Percentiles rank a stretch among this genome's conserved stretches.
phyloP scores from a whole-genome alignment of 2,329 filamentous ascomycete genomes.

The Dactylellina haptotyla region DNA sequence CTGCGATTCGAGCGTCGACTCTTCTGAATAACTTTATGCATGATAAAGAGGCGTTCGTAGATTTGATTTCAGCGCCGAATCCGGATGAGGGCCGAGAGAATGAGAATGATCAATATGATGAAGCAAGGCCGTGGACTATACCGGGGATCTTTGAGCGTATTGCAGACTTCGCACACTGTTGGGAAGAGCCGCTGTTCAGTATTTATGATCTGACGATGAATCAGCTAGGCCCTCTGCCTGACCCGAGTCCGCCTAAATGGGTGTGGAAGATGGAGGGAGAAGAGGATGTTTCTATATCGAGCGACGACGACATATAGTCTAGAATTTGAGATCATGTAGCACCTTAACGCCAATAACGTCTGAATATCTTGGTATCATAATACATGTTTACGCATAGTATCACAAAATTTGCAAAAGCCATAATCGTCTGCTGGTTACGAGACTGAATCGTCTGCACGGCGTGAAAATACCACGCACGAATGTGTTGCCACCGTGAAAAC shows the following conservation, averaged over 20 bases:
- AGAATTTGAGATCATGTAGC: too few relatives aligned
- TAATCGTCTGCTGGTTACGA: too few relatives aligned
- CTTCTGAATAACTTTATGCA: background rate
- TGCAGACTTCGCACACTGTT: constrained; percentile 3
- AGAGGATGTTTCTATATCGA: background rate
- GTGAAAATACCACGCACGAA: constrained; percentile 1
- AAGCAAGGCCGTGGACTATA: constrained; percentile 1
- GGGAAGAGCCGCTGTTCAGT: constrained; percentile 8
- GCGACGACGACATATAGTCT: background rate
- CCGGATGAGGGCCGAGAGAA: background rate
- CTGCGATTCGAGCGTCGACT: background rate
- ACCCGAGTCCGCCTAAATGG: background rate
- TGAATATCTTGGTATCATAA: too few relatives aligned
- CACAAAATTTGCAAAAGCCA: too few relatives aligned
- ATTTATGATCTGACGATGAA: constrained; percentile 8
- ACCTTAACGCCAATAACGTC: too few relatives aligned
- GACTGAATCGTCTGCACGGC: too few relatives aligned
- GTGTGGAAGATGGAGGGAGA: background rate
- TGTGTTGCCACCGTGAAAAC: constrained; percentile 2
- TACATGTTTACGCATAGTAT: too few relatives aligned
- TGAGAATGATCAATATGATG: background rate
- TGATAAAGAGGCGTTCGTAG: constrained; percentile 1
- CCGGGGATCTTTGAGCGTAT: constrained; percentile 17
- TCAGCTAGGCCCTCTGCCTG: constrained; percentile 3
- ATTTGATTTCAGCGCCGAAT: background rate